Evolutionary conservation across 345 rosid genomes (phyloP).

Genomic region (Dipteronia dyeriana): DNA sequence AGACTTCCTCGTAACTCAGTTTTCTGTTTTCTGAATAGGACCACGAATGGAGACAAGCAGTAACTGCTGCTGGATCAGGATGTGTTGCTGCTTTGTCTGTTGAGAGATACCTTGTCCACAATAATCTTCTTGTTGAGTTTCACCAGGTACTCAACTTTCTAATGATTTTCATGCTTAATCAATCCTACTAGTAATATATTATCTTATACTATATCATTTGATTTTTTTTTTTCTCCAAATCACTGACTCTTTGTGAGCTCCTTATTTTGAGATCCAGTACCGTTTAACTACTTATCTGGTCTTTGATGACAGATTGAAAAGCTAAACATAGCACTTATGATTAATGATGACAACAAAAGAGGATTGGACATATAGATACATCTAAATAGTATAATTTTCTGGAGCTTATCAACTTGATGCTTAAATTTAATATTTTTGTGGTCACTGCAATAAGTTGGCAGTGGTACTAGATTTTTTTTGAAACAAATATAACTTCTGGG

Average conservation of each 20-base stretch:
- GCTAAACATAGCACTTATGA: background rate
- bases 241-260: background rate
- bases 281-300: background rate
- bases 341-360: background rate
- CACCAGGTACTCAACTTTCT: constrained; percentile 67
- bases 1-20: background rate
- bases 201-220: background rate
- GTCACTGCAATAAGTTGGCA: background rate
- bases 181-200: background rate
- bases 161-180: background rate
- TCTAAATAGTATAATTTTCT: background rate
- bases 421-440: background rate
- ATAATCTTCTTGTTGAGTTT: constrained; percentile 84
- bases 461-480: background rate
- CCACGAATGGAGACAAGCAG: constrained; percentile 97
- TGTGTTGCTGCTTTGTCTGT: constrained; percentile 96
- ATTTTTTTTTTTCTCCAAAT: constrained; percentile 8
- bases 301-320: background rate
- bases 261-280: background rate
- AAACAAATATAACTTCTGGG: background rate
- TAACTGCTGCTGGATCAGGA: constrained; percentile 98
- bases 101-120: constrained; percentile 89
- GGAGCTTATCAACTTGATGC: constrained; percentile 1
- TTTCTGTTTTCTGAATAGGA: constrained; percentile 47
- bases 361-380: background rate